Evolutionary conservation across 371 early-diverging fungal genomes (phyloP), one percentile per base, ranked within the genome.

Genomic region (Mucor plumbeus): DNA sequence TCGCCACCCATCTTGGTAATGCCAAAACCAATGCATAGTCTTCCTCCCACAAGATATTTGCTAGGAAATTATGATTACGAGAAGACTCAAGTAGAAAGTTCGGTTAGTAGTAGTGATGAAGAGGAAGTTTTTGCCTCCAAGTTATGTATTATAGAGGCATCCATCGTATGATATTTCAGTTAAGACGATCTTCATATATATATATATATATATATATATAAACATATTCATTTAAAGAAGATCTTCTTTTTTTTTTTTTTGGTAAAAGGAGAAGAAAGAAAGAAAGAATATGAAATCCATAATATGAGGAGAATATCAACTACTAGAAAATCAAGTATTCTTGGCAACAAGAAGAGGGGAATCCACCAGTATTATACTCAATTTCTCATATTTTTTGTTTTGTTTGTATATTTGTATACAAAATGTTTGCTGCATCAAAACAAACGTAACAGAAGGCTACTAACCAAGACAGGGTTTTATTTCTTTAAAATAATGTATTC

Each of bases 61-160:
- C 44, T 62, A 7, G 39, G 44, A 41, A 71, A 35, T 35, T 38
- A 48, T 43, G 63, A 66, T 4, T 40, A 61, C 50, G 71, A 71
- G 58, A 71, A 71, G 35, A 71, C 71, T 0, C 67, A 66, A 54
- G 50, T 71, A 4, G 71, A 71, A 60, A 63, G 21, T 26, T 50
- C 50, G 2, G 8, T 10, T 9, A 50, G 53, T 35, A 63, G 41
- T 26, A 48, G 55, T 35, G 39, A 39, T 31, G 58, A 56, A 38
- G 62, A n/a, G n/a, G n/a, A n/a, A n/a, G n/a, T 5, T 19, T 17
- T 8, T 19, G 26, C 26, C 26, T 26, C 26, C 26, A 26, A 3
- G 26, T 26, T 26, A 26, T 26, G 26, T 26, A 26, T 3, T 26
- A 26, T 26, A 34, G n/a, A 58, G 21, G 19, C n/a, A 38, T 19